Evolutionary conservation across 345 rosid genomes (phyloP).

Genomic region (Populus simonii): DNA sequence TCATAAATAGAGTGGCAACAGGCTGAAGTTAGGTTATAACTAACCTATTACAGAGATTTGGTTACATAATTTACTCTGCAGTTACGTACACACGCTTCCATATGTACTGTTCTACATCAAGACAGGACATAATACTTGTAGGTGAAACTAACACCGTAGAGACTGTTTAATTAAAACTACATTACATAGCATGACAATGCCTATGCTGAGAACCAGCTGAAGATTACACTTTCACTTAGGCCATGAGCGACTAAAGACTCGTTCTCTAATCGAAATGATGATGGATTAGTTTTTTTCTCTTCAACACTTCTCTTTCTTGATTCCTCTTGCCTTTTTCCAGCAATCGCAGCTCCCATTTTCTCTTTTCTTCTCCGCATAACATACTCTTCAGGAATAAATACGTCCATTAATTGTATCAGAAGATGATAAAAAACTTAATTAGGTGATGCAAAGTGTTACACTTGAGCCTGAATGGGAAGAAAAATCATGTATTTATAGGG

Average conservation of each 20-base stretch:
- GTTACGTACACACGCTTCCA: background rate
- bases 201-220: slow-evolving; percentile 39
- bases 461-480: background rate
- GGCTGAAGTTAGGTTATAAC: too few relatives aligned
- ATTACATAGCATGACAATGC: background rate
- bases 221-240: slow-evolving; percentile 23
- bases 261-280: slow-evolving; percentile 13
- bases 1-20: too few relatives aligned
- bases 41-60: background rate
- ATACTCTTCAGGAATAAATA: slow-evolving; percentile 71
- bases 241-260: slow-evolving; percentile 14
- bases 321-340: slow-evolving; percentile 21
- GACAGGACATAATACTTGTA: background rate
- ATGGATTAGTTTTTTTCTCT: slow-evolving; percentile 12
- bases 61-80: too few relatives aligned
- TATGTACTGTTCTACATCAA: background rate
- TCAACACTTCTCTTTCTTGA: slow-evolving; percentile 6
- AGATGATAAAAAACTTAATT: background rate
- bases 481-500: background rate
- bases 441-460: background rate
- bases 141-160: background rate
- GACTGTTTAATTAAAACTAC: background rate
- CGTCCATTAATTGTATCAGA: slow-evolving; percentile 38
- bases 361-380: slow-evolving; percentile 49
- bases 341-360: slow-evolving; percentile 36